Percentiles rank a stretch among this genome's conserved stretches.
phyloP scores from a whole-genome alignment of 2,329 filamentous ascomycete genomes.

The Alternaria solani region DNA sequence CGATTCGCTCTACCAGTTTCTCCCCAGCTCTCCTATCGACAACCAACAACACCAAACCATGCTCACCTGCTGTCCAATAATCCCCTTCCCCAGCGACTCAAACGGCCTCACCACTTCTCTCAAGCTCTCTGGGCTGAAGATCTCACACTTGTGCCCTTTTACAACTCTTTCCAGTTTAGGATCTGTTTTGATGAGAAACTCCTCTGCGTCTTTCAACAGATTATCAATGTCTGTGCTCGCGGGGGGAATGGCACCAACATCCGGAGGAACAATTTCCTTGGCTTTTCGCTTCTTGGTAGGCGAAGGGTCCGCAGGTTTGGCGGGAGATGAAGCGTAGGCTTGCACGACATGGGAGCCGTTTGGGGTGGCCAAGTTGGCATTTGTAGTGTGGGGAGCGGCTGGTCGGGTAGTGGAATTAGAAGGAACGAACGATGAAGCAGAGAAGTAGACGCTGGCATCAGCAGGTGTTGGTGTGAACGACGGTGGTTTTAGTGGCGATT shows the following conservation, averaged over 20 bases:
- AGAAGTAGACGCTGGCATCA: conserved; percentile 56
- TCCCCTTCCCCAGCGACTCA: conserved; percentile 79
- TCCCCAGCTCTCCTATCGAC: background rate
- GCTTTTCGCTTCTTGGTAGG: conserved; percentile 56
- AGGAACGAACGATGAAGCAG: conserved; percentile 31
- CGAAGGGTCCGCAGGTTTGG: conserved; percentile 36
- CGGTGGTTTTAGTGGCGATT: conserved; percentile 30
- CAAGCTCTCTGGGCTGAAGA: conserved; percentile 85
- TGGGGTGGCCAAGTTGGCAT: conserved; percentile 75
- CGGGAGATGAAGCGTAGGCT: conserved; percentile 52
- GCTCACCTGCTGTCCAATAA: conserved; percentile 84
- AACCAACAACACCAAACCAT: background rate
- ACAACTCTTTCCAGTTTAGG: conserved; percentile 75
- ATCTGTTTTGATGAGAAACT: conserved; percentile 77
- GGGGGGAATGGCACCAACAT: conserved; percentile 30
- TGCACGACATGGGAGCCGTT: conserved; percentile 69
- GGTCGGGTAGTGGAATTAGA: conserved; percentile 64
- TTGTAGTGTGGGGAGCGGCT: conserved; percentile 70
- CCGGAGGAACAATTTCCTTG: conserved; percentile 49
- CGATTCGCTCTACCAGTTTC: no score
- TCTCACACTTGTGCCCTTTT: conserved; percentile 74
- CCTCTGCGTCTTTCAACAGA: conserved; percentile 77
- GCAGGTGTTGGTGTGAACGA: conserved; percentile 58
- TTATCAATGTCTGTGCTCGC: conserved; percentile 71
- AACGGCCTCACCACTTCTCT: conserved; percentile 89